Percentiles rank a stretch among this genome's conserved stretches.
phyloP scores from a whole-genome alignment of 1,284 basidiomycete genomes.

The Microbotryum violaceum region DNA sequence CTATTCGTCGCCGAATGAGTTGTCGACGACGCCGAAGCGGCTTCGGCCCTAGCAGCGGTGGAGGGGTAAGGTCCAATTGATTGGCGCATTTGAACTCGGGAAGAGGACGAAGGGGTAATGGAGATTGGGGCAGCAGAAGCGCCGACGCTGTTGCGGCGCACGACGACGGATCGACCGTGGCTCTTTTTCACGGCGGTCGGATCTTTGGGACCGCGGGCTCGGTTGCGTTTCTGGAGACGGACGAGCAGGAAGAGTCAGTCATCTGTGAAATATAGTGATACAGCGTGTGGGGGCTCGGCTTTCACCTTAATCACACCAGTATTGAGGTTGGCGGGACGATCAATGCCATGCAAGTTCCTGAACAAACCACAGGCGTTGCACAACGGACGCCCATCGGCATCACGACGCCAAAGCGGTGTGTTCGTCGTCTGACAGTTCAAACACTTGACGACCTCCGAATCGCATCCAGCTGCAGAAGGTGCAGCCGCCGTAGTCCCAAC shows the following conservation, averaged over 20 bases:
- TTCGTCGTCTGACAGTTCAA: slow-evolving; percentile 34
- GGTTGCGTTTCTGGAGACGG: slow-evolving; percentile 21
- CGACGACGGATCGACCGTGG: slow-evolving; percentile 5
- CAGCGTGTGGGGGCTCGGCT: too few species aligned
- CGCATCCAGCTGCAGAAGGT: background rate
- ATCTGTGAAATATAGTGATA: background rate
- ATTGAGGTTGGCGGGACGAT: slow-evolving; percentile 43
- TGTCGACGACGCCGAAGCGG: background rate
- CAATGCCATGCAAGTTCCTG: slow-evolving; percentile 44
- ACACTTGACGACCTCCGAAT: slow-evolving; percentile 2
- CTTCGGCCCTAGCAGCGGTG: background rate
- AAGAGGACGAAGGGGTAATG: background rate
- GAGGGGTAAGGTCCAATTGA: slow-evolving; percentile 6
- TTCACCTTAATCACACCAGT: slow-evolving; percentile 43
- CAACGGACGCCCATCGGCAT: slow-evolving; percentile 42
- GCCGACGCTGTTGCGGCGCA: slow-evolving; percentile 12
- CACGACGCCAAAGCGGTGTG: slow-evolving; percentile 45
- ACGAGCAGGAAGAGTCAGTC: background rate
- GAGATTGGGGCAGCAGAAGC: background rate
- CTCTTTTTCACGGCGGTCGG: slow-evolving; percentile 12
- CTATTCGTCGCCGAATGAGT: background rate
- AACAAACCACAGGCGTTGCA: slow-evolving; percentile 46
- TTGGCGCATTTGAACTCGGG: too few species aligned
- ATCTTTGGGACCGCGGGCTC: slow-evolving; percentile 24
- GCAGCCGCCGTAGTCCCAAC: background rate